Evolutionary conservation across 2,329 filamentous ascomycete species (phyloP).

Genomic region (Meredithiella fracta): DNA sequence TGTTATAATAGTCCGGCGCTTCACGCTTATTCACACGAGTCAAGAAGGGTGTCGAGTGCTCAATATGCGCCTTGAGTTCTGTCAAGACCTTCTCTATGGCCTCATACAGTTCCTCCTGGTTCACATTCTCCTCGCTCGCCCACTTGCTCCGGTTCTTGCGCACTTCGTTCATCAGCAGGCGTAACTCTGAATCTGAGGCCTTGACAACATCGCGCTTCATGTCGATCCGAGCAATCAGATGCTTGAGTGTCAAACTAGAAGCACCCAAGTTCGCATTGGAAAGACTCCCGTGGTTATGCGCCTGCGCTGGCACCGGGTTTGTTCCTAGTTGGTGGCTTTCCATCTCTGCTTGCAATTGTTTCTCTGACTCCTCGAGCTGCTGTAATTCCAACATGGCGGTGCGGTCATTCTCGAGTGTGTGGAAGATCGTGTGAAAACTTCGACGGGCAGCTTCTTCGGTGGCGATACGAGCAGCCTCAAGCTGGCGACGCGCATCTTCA

Average conservation of each 20-base stretch:
- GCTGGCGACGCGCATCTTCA: conserved; percentile 79
- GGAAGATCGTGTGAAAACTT: conserved; percentile 86
- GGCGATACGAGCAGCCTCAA: conserved; percentile 81
- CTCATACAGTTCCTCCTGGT: conserved; percentile 95
- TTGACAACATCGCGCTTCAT: conserved; percentile 77
- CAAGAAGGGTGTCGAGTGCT: conserved; percentile 92
- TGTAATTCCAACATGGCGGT: conserved; percentile 97
- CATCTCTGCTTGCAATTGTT: conserved; percentile 91
- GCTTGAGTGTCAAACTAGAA: conserved; percentile 88
- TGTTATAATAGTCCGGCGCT: conserved; percentile 83
- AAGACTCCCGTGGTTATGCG: conserved; percentile 46
- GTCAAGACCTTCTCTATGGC: conserved; percentile 91
- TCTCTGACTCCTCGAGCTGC: conserved; percentile 87
- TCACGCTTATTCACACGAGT: conserved; percentile 93
- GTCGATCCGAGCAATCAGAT: conserved; percentile 90
- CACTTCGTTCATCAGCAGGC: conserved; percentile 89
- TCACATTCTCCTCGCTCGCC: conserved; percentile 94
- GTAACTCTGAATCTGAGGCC: conserved; percentile 82
- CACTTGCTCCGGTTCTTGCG: conserved; percentile 97
- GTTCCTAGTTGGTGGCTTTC: conserved; percentile 44
- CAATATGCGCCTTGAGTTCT: conserved; percentile 90
- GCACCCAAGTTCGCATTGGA: conserved; percentile 90
- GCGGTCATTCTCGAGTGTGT: conserved; percentile 86
- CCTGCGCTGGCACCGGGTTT: conserved; percentile 35
- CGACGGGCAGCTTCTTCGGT: conserved; percentile 78